Evolutionary conservation across 192 early-diverging fungal species (phyloP).

Genomic region (Glomus cerebriforme): DNA sequence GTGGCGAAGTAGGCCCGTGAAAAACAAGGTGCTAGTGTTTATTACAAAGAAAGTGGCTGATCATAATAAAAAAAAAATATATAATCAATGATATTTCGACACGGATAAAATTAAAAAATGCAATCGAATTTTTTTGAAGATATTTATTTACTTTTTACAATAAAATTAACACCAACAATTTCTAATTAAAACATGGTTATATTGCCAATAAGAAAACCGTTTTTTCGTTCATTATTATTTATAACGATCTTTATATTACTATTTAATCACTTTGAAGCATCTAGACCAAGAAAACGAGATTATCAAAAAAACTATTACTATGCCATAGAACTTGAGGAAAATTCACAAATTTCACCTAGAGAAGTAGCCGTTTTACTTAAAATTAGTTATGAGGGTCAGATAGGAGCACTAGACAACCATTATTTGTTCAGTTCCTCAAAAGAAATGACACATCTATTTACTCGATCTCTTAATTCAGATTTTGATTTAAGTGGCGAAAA

Average conservation of each 20-base stretch:
- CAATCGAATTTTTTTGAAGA: no score
- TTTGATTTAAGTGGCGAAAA: neutral
- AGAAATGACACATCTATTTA: neutral
- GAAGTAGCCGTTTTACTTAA: conserved; percentile 45
- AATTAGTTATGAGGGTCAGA: conserved; percentile 54
- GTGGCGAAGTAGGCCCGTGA: no score
- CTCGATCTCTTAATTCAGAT: conserved; percentile 32
- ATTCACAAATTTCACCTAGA: conserved; percentile 33
- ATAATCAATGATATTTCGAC: no score
- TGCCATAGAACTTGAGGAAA: conserved; percentile 45
- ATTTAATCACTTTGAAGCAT: neutral
- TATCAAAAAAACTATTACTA: conserved; percentile 51
- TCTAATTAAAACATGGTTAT: neutral
- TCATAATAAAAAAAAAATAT: no score
- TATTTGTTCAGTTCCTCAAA: conserved; percentile 63
- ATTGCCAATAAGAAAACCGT: neutral
- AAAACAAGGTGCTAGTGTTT: no score
- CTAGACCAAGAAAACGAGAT: conserved; percentile 37
- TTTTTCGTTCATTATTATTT: neutral
- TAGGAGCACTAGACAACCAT: conserved; percentile 69
- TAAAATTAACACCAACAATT: neutral
- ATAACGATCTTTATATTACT: neutral
- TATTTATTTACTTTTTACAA: neutral
- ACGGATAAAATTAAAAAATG: no score
- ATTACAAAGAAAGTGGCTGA: no score